phyloP scores from a whole-genome alignment of 148 eudicot genomes.

The Suaeda aralocaspica region DNA sequence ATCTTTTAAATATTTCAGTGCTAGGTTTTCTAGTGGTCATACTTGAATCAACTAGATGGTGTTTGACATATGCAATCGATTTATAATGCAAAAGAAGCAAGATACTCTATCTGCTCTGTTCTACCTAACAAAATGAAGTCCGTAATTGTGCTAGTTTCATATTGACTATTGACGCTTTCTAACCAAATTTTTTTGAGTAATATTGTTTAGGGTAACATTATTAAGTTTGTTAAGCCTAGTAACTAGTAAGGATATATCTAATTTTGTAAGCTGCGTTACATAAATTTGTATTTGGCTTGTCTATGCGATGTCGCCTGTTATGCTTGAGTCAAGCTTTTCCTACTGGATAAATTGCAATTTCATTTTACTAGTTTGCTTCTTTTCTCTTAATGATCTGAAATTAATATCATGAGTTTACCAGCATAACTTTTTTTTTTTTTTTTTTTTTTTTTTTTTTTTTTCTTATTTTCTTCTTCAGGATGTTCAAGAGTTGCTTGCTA shows the following conservation, averaged over 20 bases:
- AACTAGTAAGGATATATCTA: not conserved
- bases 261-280: not conserved
- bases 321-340: not conserved
- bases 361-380: not conserved
- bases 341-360: not conserved
- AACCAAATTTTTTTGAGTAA: not conserved
- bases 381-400: not conserved
- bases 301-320: not conserved
- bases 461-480: constrained; percentile 55
- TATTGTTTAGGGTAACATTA: not conserved
- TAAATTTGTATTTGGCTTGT: not conserved
- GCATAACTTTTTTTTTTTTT: no score
- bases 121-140: not conserved
- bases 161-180: not conserved
- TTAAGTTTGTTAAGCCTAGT: no score
- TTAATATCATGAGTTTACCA: constrained; percentile 2
- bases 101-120: not conserved
- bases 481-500: constrained; percentile 69
- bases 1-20: not conserved
- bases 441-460: no score
- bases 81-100: not conserved
- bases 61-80: not conserved
- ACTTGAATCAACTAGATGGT: not conserved
- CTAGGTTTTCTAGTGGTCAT: not conserved
- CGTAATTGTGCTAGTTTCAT: not conserved